Evolutionary conservation across 1,284 basidiomycete species (phyloP), one percentile per base, ranked within the genome.

Genomic region (Sporisorium graminicola): DNA sequence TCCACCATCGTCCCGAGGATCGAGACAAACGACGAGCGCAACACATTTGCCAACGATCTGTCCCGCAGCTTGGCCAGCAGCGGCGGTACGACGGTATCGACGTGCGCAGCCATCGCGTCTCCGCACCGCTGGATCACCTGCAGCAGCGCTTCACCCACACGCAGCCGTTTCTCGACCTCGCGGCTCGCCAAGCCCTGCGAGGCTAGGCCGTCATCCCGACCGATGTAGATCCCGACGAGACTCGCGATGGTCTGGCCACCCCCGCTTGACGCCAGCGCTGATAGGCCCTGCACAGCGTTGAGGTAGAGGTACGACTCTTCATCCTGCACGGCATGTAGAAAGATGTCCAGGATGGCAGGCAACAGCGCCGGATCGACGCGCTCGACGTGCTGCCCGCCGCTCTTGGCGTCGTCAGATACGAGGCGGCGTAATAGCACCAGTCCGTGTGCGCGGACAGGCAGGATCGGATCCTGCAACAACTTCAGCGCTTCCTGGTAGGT

Each of bases 401-500:
- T 1, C 46, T 68, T 65, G n/a, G 58, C 26, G 43, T 76, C 61
- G 44, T 71, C 61, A 1, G 81, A 75, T 2, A 84, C 83, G 6
- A 85, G 72, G 12, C 81, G 65, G 12, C 70, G 65, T 13, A 85
- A 59, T 0, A 85, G 69, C n/a, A 80, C 70, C 14, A 85, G 63
- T 0, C 96, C 96, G 85, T 98, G 95, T 0, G 94, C 95, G 50
- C 95, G 91, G 20, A 99, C 94, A n/a, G 96, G 96, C 12, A 98
- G 88, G 46, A 96, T 91, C 0, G 94, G 92, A 86, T 99, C 96
- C 86, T 95, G 92, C 5, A 98, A 87, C 24, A 96, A 89, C 76
- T 91, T 92, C 14, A 98, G 87, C 1, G 95, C 94, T 74, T 93
- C 92, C 80, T 94, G 93, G 84, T 98, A 98, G 13, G 67, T 79